A percentile compares a stretch with the other conserved stretches of the same genome.
These are phyloP conservation scores for Gossypioides kirkii DNA, from an alignment of 345 rosid genomes.

Conservation along the genomic window DNA sequence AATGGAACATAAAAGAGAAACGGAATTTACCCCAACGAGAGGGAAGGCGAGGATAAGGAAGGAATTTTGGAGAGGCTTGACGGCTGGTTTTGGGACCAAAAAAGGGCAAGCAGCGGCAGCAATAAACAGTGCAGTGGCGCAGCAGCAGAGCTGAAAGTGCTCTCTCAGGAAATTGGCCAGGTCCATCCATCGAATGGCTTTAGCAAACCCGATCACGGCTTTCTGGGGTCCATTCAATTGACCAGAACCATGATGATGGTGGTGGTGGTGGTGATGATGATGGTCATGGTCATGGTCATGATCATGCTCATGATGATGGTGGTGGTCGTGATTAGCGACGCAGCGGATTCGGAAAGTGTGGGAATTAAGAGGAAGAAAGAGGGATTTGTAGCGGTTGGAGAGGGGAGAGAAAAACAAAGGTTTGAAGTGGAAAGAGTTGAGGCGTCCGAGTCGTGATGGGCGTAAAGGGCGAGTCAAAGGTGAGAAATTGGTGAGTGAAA, in stretches of 20 bases:
- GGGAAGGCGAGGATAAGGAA: constrained; percentile 72
- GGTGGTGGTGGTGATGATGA: constrained; percentile 38
- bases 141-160: constrained; percentile 76
- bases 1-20: not conserved
- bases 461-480: constrained; percentile 26
- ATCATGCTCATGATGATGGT: not conserved
- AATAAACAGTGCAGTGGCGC: constrained; percentile 64
- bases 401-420: constrained; percentile 20
- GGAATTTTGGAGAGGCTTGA: constrained; percentile 60
- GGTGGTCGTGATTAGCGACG: constrained; percentile 16
- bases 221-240: constrained; percentile 49
- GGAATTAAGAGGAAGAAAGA: constrained; percentile 13
- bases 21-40: constrained; percentile 68
- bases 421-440: constrained; percentile 29
- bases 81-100: constrained; percentile 51
- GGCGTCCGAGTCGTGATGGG: constrained; percentile 23
- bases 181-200: constrained; percentile 62
- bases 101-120: constrained; percentile 76
- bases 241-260: constrained; percentile 27
- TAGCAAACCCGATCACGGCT: constrained; percentile 54
- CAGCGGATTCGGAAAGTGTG: constrained; percentile 23
- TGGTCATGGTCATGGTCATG: constrained; percentile 15
- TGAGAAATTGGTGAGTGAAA: constrained; percentile 36
- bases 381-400: constrained; percentile 27
- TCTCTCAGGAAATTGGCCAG: constrained; percentile 78